phyloP scores from a whole-genome alignment of 495 filamentous ascomycete species.

The Saxispiralis lemnorum region DNA sequence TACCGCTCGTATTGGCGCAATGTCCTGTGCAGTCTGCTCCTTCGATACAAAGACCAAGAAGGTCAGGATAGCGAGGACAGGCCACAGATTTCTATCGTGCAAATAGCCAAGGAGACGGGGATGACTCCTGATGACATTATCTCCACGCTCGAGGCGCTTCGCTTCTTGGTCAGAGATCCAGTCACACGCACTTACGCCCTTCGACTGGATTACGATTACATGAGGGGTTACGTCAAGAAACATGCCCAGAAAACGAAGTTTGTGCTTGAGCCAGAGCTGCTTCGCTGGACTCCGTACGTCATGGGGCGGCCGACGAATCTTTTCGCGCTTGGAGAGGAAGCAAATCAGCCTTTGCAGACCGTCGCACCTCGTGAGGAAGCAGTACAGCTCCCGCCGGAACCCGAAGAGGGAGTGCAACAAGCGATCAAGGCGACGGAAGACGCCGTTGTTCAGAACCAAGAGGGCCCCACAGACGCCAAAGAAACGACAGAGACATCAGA shows the following conservation, averaged over 20 bases:
- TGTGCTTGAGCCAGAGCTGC: constrained; percentile 57
- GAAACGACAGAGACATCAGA: constrained; percentile 7
- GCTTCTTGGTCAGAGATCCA: constrained; percentile 77
- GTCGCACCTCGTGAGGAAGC: constrained; percentile 64
- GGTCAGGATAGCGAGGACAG: constrained; percentile 31
- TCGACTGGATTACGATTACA: constrained; percentile 65
- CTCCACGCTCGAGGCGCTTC: constrained; percentile 73
- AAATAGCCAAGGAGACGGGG: constrained; percentile 78
- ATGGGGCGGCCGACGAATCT: constrained; percentile 61
- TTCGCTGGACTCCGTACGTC: constrained; percentile 95
- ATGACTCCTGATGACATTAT: constrained; percentile 94
- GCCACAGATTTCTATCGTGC: constrained; percentile 44
- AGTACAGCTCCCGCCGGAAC: constrained; percentile 30
- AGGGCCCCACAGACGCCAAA: not conserved
- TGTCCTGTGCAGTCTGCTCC: constrained; percentile 64
- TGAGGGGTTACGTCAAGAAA: constrained; percentile 63
- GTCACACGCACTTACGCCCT: constrained; percentile 75
- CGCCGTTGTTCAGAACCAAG: constrained; percentile 1
- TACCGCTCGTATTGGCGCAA: constrained; percentile 95
- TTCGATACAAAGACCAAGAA: constrained; percentile 14
- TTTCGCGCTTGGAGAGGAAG: constrained; percentile 31
- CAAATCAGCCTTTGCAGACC: constrained; percentile 63
- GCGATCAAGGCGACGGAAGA: constrained; percentile 5
- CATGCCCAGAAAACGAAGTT: constrained; percentile 79
- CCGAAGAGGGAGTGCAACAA: constrained; percentile 26